These are phyloP conservation scores for Solanum gracilifrons DNA, from an alignment of 257 asterid species.

Conservation along the genomic window DNA sequence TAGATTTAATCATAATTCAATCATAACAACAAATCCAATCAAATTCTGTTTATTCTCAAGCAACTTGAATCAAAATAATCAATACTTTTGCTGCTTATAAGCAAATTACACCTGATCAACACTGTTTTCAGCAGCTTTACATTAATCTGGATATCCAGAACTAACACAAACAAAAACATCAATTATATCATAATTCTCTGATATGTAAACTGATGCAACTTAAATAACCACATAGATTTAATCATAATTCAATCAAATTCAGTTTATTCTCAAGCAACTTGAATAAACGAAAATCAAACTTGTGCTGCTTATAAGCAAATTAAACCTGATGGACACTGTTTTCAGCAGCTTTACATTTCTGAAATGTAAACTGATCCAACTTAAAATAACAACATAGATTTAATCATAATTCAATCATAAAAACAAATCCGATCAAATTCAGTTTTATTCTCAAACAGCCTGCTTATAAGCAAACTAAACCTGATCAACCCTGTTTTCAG, in stretches of 20 bases:
- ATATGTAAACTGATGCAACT: not conserved
- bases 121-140: conserved; percentile 83
- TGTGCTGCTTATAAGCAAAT: too few species aligned
- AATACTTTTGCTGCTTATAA: not conserved
- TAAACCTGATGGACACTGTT: not conserved
- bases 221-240: not conserved
- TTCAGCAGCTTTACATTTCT: not conserved
- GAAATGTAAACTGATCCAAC: not conserved
- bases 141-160: conserved; percentile 21
- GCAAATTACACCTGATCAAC: conserved; percentile 51
- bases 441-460: not conserved
- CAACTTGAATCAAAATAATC: not conserved
- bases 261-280: not conserved
- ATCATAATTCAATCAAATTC: not conserved
- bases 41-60: not conserved
- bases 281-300: not conserved
- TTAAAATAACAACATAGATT: not conserved
- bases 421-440: not conserved
- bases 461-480: conserved; percentile 9
- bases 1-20: not conserved
- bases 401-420: not conserved
- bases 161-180: conserved; percentile 14
- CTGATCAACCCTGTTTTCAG: conserved; percentile 80
- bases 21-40: not conserved
- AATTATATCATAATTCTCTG: not conserved